Percentiles rank a stretch among this genome's conserved stretches.
Conservation (phyloP, 169 alveolate species). For the Eimeria sp. region DNA sequence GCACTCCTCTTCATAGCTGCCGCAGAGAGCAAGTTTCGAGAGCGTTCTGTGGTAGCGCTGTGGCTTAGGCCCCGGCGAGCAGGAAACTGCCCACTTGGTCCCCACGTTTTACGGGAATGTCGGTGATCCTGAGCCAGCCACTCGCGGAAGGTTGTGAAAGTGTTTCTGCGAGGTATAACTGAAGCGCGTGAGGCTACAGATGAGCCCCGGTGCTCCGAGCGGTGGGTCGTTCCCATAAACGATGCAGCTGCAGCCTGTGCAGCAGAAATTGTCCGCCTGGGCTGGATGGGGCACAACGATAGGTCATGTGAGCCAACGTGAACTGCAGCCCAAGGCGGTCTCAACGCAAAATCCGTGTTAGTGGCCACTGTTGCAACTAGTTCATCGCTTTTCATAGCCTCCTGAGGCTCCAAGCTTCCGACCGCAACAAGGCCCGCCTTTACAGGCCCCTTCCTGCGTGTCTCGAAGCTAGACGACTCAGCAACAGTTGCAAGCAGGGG, state of each 20-base stretch:
- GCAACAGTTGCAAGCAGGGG: background rate
- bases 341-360: conserved; percentile 20
- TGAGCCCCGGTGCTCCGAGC: conserved; percentile 3
- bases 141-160: conserved; percentile 60
- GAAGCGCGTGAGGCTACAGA: background rate
- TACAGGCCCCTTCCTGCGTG: background rate
- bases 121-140: conserved; percentile 69
- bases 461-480: background rate
- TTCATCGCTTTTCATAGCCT: background rate
- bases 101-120: conserved; percentile 43
- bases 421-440: background rate
- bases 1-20: conserved; percentile 47
- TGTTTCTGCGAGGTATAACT: conserved; percentile 48
- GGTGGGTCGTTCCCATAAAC: background rate
- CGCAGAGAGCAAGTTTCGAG: conserved; percentile 35
- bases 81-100: conserved; percentile 57
- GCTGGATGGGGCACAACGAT: conserved; percentile 40
- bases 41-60: conserved; percentile 60
- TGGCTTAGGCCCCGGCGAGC: conserved; percentile 73
- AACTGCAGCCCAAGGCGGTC: conserved; percentile 57
- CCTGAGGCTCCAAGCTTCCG: background rate
- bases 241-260: conserved; percentile 14
- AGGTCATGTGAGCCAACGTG: conserved; percentile 66
- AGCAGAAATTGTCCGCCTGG: background rate
- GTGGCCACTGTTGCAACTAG: conserved; percentile 18